Evolutionary conservation across 2,329 filamentous ascomycete species (phyloP).

Genomic region (Claviceps monticola): DNA sequence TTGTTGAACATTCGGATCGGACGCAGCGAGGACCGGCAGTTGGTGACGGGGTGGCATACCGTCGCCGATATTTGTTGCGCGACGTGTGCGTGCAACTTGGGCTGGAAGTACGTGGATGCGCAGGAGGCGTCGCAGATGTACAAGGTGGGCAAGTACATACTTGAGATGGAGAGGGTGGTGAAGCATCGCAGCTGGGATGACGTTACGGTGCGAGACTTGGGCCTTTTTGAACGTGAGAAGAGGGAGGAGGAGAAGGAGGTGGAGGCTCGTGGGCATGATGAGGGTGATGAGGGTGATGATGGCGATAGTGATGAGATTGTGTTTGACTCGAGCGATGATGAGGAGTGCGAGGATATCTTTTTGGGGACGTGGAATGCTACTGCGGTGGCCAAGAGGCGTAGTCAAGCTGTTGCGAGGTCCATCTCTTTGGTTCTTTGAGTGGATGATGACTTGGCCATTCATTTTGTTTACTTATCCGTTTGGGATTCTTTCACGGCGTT

Average conservation of each 20-base stretch:
- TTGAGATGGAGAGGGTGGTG: conserved; percentile 46
- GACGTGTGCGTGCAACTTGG: conserved; percentile 41
- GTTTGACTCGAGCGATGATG: conserved; percentile 51
- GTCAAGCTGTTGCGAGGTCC: conserved; percentile 19
- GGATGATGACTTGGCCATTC: background rate
- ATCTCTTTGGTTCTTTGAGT: background rate
- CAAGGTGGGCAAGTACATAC: conserved; percentile 55
- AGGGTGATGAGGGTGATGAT: background rate
- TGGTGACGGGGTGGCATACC: conserved; percentile 49
- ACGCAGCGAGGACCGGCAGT: conserved; percentile 37
- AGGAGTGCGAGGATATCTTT: conserved; percentile 55
- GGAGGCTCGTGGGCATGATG: too few species aligned
- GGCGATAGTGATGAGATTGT: conserved; percentile 23
- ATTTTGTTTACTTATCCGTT: background rate
- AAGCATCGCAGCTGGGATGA: conserved; percentile 38
- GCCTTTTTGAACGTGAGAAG: background rate
- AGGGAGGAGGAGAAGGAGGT: conserved; percentile 4
- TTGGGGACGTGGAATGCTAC: conserved; percentile 46
- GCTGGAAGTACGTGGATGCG: conserved; percentile 57
- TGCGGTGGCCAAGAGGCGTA: conserved; percentile 32
- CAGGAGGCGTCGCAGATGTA: conserved; percentile 46
- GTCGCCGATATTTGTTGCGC: conserved; percentile 49
- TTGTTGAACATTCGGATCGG: conserved; percentile 44
- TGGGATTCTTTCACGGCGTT: background rate
- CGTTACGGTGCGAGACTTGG: conserved; percentile 8